Base-by-base conservation (phyloP, 139 green algal species). In the Chlorella sp. region DNA sequence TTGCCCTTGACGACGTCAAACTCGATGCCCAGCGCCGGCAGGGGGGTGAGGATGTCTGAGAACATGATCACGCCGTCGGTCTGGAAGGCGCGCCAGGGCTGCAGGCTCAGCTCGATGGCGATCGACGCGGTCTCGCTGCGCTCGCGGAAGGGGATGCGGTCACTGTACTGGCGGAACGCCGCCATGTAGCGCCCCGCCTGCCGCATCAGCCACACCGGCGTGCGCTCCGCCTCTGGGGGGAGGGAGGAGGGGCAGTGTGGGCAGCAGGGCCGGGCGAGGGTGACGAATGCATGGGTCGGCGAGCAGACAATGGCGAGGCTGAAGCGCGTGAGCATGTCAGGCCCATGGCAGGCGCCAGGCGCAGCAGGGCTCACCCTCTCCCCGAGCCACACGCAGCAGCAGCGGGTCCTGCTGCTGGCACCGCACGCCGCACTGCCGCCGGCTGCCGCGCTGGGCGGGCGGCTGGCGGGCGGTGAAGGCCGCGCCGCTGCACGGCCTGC, bases 51-150 rank as follows among this genome's bases (percentile, higher is more conserved):
- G 73, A 99, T 99, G 85, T 99, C 96, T 50, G 86, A 95, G 89
- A 99, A 99, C 86, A 99, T 97, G 85, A 99, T 98, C 64, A 99
- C 95, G 55, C 93, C 96, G 70, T 99, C 96, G 1, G 96, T 84
- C 36, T 91, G 81, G 83, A 98, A 99, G 2, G 95, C 91, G 21
- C 88, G 76, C 89, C 90, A 98, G 7, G 96, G 96, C 91, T 99
- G 95, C 79, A 99, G 69, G 8, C 92, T 97, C 31, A 99, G 84
- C 88, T 95, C 94, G 31, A 94, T 92, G 42, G 95, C 95, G 71
- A 98, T 98, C 17, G 95, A 93, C 21, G 95, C 84, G 5, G 94
- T 99, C 87, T 99, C 96, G 7, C 91, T 97, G 31, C 96, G 89
- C 82, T 95, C 85, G 27, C 96, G 80, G 85, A 99, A 99, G 1